Percentiles rank a stretch among this genome's conserved stretches.
These are phyloP conservation scores for Telfairia occidentalis DNA, from an alignment of 331 rosid species.

Conservation along the genomic window DNA sequence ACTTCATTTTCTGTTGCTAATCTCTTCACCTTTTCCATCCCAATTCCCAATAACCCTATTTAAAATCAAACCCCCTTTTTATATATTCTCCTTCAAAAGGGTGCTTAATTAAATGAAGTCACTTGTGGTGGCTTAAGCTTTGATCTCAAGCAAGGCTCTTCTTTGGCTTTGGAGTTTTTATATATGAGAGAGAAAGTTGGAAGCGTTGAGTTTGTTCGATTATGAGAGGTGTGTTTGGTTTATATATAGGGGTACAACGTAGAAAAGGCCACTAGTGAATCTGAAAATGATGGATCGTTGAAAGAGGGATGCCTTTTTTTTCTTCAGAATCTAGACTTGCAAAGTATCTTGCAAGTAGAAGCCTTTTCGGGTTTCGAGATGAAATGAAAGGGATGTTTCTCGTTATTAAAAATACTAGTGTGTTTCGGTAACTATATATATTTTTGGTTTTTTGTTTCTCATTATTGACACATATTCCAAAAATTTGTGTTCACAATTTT, in stretches of 20 bases:
- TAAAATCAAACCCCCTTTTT: not conserved
- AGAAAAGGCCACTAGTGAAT: not conserved
- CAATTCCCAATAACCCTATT: not conserved
- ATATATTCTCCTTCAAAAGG: not conserved
- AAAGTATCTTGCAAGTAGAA: conserved; percentile 7
- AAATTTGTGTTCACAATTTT: too few species aligned
- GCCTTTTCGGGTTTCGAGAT: not conserved
- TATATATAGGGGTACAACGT: not conserved
- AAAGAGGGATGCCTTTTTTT: not conserved
- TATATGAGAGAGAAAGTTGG: not conserved
- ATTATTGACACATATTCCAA: too few species aligned
- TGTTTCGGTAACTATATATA: too few species aligned
- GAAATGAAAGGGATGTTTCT: too few species aligned
- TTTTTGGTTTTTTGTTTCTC: too few species aligned
- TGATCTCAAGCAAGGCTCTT: not conserved
- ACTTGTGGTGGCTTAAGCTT: not conserved
- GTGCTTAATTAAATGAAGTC: not conserved
- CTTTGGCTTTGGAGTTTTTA: not conserved
- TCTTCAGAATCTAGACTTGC: not conserved
- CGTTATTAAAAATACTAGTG: too few species aligned
- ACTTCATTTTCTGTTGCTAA: conserved; percentile 64
- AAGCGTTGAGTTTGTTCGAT: not conserved
- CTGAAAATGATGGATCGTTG: not conserved
- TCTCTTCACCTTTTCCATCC: conserved; percentile 75
- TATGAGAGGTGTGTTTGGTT: not conserved